Base-by-base conservation (phyloP, 306 rosid species). In the Castanea sativa region DNA sequence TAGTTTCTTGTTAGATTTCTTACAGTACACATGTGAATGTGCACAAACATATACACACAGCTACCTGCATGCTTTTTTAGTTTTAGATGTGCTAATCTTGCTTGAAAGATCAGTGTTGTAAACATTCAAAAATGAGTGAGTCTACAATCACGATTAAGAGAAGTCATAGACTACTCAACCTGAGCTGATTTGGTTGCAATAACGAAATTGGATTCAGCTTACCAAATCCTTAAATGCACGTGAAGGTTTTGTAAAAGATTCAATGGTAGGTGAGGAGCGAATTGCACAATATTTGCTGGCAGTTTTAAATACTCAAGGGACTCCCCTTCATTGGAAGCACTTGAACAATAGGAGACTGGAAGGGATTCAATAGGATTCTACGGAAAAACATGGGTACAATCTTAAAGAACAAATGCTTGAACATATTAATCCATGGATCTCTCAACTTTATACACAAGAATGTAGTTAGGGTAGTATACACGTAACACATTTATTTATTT, bases 171-270 rank as follows among this genome's bases (percentile, higher is more conserved):
- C 30, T 29, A 29, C 30, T 29, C 30, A 29, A 29, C 30, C 5
- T 15, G 19, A 55, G 59, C n/a, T 55, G 5, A 55, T 55, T 18
- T 20, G 18, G 18, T 55, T 5, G 20, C 5, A 18, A 55, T 20
- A 55, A 55, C 8, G 7, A 19, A 55, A 55, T 20, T 20, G 5
- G 18, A 55, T 55, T 55, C 1, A 60, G 71, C 61, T 25, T 1
- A 73, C 2, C 15, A 2, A 52, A 49, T 13, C 73, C 0, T 77
- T 27, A 27, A 61, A 51, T 85, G 82, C 64, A 73, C 70, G 3
- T 78, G 84, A 88, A 94, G 97, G 97, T 64, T 94, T 97, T 60
- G 94, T 92, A 75, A 94, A 92, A 87, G 98, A 94, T 82, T 85
- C 93, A 0, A 92, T 88, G 72, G 97, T 91, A 19, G 97, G 97